Base-by-base conservation (phyloP, 371 early-diverging fungal species). In the Cokeromyces recurvatus region DNA sequence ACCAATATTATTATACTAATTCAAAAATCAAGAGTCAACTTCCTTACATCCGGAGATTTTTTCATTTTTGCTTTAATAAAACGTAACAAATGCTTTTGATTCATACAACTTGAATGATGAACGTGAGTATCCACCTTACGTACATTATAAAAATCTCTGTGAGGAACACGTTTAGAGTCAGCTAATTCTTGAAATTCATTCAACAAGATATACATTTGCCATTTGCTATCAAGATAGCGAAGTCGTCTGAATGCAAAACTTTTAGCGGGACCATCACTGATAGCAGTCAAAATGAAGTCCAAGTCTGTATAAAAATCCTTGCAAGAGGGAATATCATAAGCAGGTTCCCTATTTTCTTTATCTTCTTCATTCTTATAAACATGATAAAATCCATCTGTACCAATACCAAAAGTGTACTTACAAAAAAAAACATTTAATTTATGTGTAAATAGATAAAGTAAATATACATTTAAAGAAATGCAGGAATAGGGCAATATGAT, bases 111-210 rank as follows among this genome's bases (percentile, higher is more conserved):
- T 2, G 94, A 88, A 59, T 95, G 90, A 53, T 99, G 99, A 35
- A 99, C 89, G 79, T 99, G 99, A 21, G 97, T 97, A 70, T 99
- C 99, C 20, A 96, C 98, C 62, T 99, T 99, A 47, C 98, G 88
- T 17, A 98, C 97, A 53, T 97, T 99, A 76, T 99, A 99, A 55
- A 98, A 95, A 64, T 99, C 99, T 53, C 97, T 78, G 58, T 96
- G 97, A 2, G 97, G 95, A 11, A 94, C 94, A 20, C 82, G 59
- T 79, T 95, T 97, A 34, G 89, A 82, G 55, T 95, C 93, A n/a
- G 91, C 86, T n/a, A 92, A 77, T 66, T 94, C 97, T 53, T 92
- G 89, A 68, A 89, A 91, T 66, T 95, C 97, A 65, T 92, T 93
- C 48, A 93, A 61, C 20, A 94, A 68, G 20, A 81, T 70, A 65